Evolutionary conservation across 75 land plant species (phyloP), one percentile per base, ranked within the genome.

Genomic region (Pinus albicaulis): DNA sequence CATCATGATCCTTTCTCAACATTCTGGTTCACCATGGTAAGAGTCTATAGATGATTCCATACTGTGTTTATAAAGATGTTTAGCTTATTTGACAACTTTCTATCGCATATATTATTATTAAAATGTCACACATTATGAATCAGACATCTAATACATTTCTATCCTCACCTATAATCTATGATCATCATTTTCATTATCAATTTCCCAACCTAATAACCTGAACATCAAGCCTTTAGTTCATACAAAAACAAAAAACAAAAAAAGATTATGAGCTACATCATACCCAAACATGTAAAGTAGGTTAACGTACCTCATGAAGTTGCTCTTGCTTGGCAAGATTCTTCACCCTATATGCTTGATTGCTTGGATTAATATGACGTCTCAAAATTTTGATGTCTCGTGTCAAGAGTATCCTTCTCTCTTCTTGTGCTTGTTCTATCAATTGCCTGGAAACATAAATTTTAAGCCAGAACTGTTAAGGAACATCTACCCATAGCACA

Each of bases 391-490:
- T 98, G 3, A 84, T 76, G 73, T 98, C 99, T 48, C 92, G 82
- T 3, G 98, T 98, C 83, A 98, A 81, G n/a, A 98, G 83, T 16
- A 98, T 85, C 57, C 99, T 90, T 24, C 91, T 89, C 74, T 98
- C 99, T 68, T 77, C 85, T 16, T 74, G 62, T 76, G 98, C 92
- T 83, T 93, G 93, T 59, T 93, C 91, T 26, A 95, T 78, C 69
- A 98, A 73, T 48, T 92, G 81, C 85, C 99, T 98, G 76, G 8
- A 79, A 36, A 72, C 3, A 56, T 55, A 70, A 44, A 48, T 36
- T 15, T n/a, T 59, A 28, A 53, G 36, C 55, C 26, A 76, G 10
- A 68, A 28, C 22, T 57, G 24, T 56, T 26, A 1, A 78, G 52
- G 56, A 52, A 72, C 34, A 55, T 24, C 74, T 59, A 59, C 22